Evolutionary conservation across 495 filamentous ascomycete species (phyloP).

Genomic region (Xylaria venustula): DNA sequence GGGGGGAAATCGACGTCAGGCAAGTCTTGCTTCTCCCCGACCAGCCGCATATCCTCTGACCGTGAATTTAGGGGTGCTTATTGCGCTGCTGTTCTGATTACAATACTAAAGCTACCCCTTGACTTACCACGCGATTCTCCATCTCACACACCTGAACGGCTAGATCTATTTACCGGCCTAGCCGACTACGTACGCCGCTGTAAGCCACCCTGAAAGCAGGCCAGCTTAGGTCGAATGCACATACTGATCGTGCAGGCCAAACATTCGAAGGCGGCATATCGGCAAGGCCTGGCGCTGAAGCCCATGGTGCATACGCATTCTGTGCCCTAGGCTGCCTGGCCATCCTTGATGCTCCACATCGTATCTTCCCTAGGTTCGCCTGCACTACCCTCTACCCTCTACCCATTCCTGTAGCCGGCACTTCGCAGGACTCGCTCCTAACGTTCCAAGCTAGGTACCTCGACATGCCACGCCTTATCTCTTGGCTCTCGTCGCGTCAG

Average conservation of each 20-base stretch:
- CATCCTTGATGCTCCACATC: slow-evolving; percentile 74
- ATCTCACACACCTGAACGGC: slow-evolving; percentile 42
- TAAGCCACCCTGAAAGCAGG: slow-evolving; percentile 41
- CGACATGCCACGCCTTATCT: slow-evolving; percentile 70
- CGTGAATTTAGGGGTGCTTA: slow-evolving; percentile 69
- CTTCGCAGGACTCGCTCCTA: slow-evolving; percentile 6
- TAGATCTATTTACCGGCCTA: slow-evolving; percentile 63
- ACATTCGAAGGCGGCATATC: slow-evolving; percentile 93
- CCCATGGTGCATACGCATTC: slow-evolving; percentile 96
- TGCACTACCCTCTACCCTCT: slow-evolving; percentile 1
- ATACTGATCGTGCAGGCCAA: slow-evolving; percentile 61
- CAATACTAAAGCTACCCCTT: slow-evolving; percentile 78
- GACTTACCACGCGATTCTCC: slow-evolving; percentile 65
- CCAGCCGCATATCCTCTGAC: slow-evolving; percentile 21
- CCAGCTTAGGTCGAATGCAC: slow-evolving; percentile 8
- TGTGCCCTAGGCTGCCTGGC: slow-evolving; percentile 85
- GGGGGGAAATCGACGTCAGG: slow-evolving; percentile 91
- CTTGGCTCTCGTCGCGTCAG: slow-evolving; percentile 87
- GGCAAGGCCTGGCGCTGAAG: slow-evolving; percentile 76
- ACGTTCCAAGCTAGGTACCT: slow-evolving; percentile 57
- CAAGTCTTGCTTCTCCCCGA: slow-evolving; percentile 37
- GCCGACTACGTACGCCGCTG: slow-evolving; percentile 79
- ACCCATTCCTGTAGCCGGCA: neutral
- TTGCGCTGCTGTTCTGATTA: slow-evolving; percentile 79
- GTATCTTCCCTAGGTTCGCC: slow-evolving; percentile 63